Base-by-base conservation (phyloP, 2,329 filamentous ascomycete genomes). In the Talaromyces sp. region DNA sequence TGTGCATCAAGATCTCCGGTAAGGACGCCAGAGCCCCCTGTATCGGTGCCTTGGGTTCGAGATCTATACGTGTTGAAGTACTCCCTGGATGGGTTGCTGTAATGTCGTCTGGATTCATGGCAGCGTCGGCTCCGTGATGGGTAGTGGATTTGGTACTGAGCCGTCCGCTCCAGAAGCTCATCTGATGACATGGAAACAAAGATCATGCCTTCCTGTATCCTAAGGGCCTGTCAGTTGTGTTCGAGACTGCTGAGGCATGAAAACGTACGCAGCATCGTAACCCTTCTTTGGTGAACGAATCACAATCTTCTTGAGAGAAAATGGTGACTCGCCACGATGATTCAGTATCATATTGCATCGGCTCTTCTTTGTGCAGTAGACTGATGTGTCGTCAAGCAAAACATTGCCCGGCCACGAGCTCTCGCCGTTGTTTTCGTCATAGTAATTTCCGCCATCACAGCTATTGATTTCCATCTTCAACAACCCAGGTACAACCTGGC, bases 351-450 rank as follows among this genome's bases (percentile, higher is more conserved):
- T 86, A 71, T 96, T 96, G 79, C 92, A 97, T 63, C 87, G 85
- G 65, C 89, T 89, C n/a, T 86, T 88, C 73, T 93, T 91, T 40
- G 92, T 96, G 76, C 92, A 96, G 73, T 97, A 98, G 2, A 96
- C 91, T 11, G 89, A 90, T 63, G 83, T 82, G 75, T 98, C 91
- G 73, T 93, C 88, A 68, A 85, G 87, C 65, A 98, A 81, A 31
- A 97, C 88, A 73, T 96, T 96, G 68, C 93, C 90, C 21, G 88
- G 86, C 12, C 84, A 84, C 66, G 91, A 90, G 33, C 76, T 77
- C 39, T 79, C 79, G 11, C 81, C 77, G 61, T 81, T 72, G 18
- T 75, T 77, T 69, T 87, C 85, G 68, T 88, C 85, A 65, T 88
- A 87, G 69, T 84, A 85, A 64, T 82, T 80, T 48, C 93, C 92